Evolutionary conservation across 2,329 filamentous ascomycete genomes (phyloP), one percentile per base, ranked within the genome.

Genomic region (Penicillium olsonii): DNA sequence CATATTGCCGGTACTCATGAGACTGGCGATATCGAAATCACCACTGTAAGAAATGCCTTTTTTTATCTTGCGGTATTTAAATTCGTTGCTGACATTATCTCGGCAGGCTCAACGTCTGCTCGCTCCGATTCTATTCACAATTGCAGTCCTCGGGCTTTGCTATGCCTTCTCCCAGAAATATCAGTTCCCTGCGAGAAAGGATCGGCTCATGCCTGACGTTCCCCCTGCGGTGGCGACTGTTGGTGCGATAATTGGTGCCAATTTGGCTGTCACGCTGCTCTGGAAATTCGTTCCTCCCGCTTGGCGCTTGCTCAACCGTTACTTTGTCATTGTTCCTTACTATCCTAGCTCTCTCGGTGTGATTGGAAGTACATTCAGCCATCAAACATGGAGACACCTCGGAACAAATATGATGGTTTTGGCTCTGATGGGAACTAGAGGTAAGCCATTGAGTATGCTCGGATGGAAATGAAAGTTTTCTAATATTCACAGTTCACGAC

Each of bases 301-400:
- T 19, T 85, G 82, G 82, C 71, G 72, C 22, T 49, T 77, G 18
- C 71, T 83, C 54, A 84, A 82, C 54, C 78, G 75, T 44, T 83
- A 80, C 68, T 80, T 82, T 61, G 72, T 80, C 45, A 73, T 75
- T 31, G 71, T 77, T 4, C 75, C 79, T 3, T 72, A 75, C 15
- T 80, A 78, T 52, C 83, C 83, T 1, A 74, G 75, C 50, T 73
- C 80, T 8, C 50, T 78, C 7, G 78, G 78, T 51, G 68, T 81
- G 45, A 54, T 85, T 5, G 77, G 79, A 15, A 80, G 77, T 59
- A 67, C 76, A 10, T 84, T 85, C 67, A 80, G 78, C 48, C 83
- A 86, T 65, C 76, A 84, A 41, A 69, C 73, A 7, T 63, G 78
- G 45, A 64, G 64, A 38, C 83, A 86, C 64, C 60, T 83, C 4